Percentiles rank a stretch among this genome's conserved stretches.
These are phyloP conservation scores for Claviceps quebecensis DNA, from an alignment of 2,329 filamentous ascomycete species.

Conservation along the genomic window DNA sequence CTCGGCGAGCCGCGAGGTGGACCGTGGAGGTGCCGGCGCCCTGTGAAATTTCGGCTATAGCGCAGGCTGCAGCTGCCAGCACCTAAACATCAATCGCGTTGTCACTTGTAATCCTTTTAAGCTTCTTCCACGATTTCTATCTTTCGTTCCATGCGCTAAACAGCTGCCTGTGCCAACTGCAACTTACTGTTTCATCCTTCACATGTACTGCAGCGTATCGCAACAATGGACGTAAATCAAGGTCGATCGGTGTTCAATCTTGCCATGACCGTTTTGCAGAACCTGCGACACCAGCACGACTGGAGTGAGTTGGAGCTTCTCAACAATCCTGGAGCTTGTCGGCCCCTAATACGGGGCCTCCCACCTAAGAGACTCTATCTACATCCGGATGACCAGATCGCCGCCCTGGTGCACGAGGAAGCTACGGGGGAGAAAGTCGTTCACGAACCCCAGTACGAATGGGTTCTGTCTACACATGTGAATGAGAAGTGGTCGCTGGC, in stretches of 20 bases:
- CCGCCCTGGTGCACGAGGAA: constrained; percentile 48
- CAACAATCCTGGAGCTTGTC: constrained; percentile 28
- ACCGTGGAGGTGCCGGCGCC: no score
- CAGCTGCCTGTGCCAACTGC: no score
- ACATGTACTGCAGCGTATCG: background rate
- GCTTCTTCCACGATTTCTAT: no score
- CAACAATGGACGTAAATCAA: background rate
- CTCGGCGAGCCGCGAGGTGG: no score
- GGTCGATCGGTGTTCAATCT: constrained; percentile 10
- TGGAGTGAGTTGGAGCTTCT: constrained; percentile 52
- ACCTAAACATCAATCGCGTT: no score
- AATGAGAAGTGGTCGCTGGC: constrained; percentile 58
- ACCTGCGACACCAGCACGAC: constrained; percentile 61
- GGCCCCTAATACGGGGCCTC: constrained; percentile 57
- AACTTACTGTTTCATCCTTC: no score
- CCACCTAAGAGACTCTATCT: constrained; percentile 62
- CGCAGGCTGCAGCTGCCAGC: no score
- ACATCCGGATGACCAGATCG: constrained; percentile 72
- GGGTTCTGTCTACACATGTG: constrained; percentile 62
- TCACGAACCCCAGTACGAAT: constrained; percentile 50
- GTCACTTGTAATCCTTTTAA: no score
- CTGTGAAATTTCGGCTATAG: no score
- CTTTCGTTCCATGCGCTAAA: no score
- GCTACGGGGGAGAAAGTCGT: constrained; percentile 28
- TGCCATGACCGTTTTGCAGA: constrained; percentile 43